phyloP scores from a whole-genome alignment of 768 basidiomycete genomes.

The Agrocybe pediades region DNA sequence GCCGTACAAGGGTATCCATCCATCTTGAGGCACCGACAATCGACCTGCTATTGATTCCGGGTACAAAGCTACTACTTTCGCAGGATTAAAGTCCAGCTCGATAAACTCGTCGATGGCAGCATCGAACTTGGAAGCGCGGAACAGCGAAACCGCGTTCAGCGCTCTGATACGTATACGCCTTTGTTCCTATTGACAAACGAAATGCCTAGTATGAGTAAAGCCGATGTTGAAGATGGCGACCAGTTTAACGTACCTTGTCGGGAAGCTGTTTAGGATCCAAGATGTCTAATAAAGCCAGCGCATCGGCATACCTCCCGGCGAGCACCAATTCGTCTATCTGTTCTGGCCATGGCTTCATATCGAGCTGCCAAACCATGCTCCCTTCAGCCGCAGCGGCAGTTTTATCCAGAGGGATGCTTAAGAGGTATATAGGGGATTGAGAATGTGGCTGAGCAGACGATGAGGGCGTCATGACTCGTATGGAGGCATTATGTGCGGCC shows the following conservation, averaged over 20 bases:
- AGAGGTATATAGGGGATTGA: conserved; percentile 59
- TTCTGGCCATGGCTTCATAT: conserved; percentile 72
- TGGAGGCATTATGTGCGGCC: conserved; percentile 43
- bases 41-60: conserved; percentile 81
- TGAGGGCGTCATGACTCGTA: conserved; percentile 68
- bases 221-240: background rate
- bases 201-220: background rate
- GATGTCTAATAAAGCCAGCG: conserved; percentile 74
- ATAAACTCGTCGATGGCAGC: conserved; percentile 86
- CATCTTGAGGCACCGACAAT: conserved; percentile 63
- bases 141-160: conserved; percentile 79
- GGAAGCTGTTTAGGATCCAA: conserved; percentile 59
- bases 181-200: conserved; percentile 33
- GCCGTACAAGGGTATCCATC: conserved; percentile 85
- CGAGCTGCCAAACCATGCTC: conserved; percentile 75
- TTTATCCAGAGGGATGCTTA: conserved; percentile 78
- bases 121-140: conserved; percentile 68
- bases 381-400: conserved; percentile 67
- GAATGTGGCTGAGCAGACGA: conserved; percentile 50
- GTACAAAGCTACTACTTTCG: conserved; percentile 90
- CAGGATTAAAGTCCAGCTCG: conserved; percentile 88
- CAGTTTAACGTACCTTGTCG: conserved; percentile 54
- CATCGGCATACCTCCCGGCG: conserved; percentile 71
- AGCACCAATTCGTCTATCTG: conserved; percentile 85
- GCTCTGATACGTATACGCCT: conserved; percentile 62